phyloP scores from a whole-genome alignment of 1,284 basidiomycete genomes.

The Ganoderma multipileum region DNA sequence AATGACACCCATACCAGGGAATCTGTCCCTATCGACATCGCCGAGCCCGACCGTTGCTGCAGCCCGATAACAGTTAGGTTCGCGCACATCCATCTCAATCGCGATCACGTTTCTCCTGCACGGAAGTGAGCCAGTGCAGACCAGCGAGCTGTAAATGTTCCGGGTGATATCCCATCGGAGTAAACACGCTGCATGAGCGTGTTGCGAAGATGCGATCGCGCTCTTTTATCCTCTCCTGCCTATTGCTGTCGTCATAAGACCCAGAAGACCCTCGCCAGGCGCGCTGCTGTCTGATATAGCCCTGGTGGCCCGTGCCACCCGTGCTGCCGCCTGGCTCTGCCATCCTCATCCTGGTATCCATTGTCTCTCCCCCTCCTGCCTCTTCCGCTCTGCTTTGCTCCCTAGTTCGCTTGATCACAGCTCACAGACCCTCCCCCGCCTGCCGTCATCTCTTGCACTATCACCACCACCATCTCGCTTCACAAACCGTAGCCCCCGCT shows the following conservation, averaged over 20 bases:
- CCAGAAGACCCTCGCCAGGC: conserved; percentile 21
- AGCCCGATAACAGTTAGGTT: not conserved
- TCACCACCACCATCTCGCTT: conserved; percentile 1
- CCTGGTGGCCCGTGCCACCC: conserved; percentile 12
- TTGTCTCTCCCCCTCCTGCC: conserved; percentile 15
- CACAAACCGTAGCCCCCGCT: not conserved
- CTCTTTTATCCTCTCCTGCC: conserved; percentile 24
- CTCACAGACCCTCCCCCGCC: not conserved
- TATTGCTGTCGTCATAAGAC: conserved; percentile 41
- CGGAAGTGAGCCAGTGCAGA: not conserved
- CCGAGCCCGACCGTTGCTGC: conserved; percentile 2
- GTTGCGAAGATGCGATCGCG: conserved; percentile 29
- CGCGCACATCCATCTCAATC: conserved; percentile 6
- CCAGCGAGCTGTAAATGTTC: conserved; percentile 17
- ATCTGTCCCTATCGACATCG: not conserved
- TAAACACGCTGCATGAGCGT: conserved; percentile 31
- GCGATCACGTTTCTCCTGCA: conserved; percentile 20
- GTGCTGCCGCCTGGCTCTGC: conserved; percentile 18
- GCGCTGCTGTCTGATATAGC: conserved; percentile 21
- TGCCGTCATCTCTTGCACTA: not conserved
- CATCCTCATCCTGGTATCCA: conserved; percentile 16
- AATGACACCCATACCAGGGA: not conserved
- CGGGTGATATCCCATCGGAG: conserved; percentile 33
- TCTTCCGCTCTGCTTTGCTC: conserved; percentile 5
- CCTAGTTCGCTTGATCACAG: no score